Base-by-base conservation (phyloP, 768 basidiomycete genomes). In the Tylopilus sp. region DNA sequence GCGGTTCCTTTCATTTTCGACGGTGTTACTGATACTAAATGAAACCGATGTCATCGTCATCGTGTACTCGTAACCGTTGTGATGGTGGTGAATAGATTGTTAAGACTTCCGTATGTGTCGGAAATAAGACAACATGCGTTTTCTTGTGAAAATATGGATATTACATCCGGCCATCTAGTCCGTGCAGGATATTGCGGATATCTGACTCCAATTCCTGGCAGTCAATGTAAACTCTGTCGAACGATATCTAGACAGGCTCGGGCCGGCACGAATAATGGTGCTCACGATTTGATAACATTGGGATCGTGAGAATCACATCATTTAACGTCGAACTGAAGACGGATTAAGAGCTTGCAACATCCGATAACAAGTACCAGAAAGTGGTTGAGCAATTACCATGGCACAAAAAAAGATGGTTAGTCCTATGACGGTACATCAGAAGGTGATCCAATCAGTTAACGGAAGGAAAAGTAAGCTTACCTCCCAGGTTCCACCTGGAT, bases 141-240 rank as follows among this genome's bases (percentile, higher is more conserved):
- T 30, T 50, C 29, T n/a, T 13, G 24, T 16, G 43, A 41, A n/a
- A 13, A 24, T 36, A 16, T 36, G 16, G 14, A 17, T 17, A 36
- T 36, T 36, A 31, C 7, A 21, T 22, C 41, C 41, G 45, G 38
- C 37, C 38, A 30, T 21, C 24, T 13, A 38, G 41, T 10, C 30
- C 17, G 16, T 16, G 26, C n/a, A 43, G 45, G 10, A 30, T 11
- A 11, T 28, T 14, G 46, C 25, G n/a, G n/a, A n/a, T n/a, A n/a
- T n/a, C n/a, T n/a, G n/a, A n/a, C n/a, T n/a, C n/a, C n/a, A n/a
- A n/a, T 58, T 47, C 49, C 53, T 53, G 34, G 9, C 54, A 60
- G 57, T 8, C 36, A 58, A 38, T 52, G 50, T 42, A 40, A 24
- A 48, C 42, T 41, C 41, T 25, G 37, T 54, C 53, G 50, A 29